These are phyloP conservation scores for Apostasia shenzhenica DNA, from an alignment of 106 monocot genomes.

Conservation along the genomic window DNA sequence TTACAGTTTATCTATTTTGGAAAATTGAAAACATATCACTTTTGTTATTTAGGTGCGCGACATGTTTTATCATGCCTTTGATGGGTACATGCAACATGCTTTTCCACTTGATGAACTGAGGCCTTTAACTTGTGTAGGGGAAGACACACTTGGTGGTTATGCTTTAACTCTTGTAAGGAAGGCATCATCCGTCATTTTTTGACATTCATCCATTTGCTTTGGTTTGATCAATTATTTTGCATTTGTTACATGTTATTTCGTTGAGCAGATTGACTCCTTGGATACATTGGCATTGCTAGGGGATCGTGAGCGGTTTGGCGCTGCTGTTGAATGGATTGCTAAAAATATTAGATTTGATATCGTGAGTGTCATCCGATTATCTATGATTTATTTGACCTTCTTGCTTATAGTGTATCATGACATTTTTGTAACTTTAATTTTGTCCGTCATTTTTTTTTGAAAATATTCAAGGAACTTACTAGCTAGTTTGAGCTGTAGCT, in stretches of 20 bases:
- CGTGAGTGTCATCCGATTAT: conserved; percentile 38
- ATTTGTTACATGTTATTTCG: conserved; percentile 7
- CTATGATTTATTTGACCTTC: not conserved
- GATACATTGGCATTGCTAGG: conserved; percentile 96
- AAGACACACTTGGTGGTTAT: conserved; percentile 95
- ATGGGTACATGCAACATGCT: conserved; percentile 93
- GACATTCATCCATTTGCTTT: not conserved
- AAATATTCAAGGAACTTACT: not conserved
- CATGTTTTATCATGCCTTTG: conserved; percentile 99
- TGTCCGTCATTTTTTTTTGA: too few relatives aligned
- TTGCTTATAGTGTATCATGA: not conserved
- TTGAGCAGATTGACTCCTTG: conserved; percentile 85
- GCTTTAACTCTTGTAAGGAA: conserved; percentile 84
- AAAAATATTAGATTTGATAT: conserved; percentile 85
- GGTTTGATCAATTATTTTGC: not conserved
- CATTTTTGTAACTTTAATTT: too few relatives aligned
- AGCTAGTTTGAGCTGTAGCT: not conserved
- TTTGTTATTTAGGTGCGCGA: conserved; percentile 47
- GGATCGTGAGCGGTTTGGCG: conserved; percentile 61
- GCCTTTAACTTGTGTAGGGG: conserved; percentile 87
- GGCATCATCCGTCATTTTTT: not conserved
- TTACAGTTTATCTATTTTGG: not conserved
- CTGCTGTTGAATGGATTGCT: conserved; percentile 83
- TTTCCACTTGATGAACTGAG: conserved; percentile 96
- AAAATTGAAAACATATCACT: conserved; percentile 3